Conservation (phyloP, 2,329 filamentous ascomycete species). For the Beauveria scarabaeidicola region DNA sequence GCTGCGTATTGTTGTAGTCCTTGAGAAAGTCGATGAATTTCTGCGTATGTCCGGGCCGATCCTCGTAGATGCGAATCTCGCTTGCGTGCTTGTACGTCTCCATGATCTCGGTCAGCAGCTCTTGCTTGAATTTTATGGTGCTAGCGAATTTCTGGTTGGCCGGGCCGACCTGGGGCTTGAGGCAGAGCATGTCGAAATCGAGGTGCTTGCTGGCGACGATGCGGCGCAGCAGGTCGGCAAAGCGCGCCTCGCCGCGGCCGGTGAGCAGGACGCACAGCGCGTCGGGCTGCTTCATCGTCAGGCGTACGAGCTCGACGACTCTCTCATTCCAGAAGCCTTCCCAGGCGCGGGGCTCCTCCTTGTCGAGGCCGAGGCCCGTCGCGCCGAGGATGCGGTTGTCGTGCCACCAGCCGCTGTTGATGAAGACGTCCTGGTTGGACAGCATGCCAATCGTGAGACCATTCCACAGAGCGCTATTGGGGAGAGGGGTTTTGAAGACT, state of each 20-base stretch:
- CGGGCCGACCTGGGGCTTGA: slow-evolving; percentile 81
- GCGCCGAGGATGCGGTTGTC: slow-evolving; percentile 77
- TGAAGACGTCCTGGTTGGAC: slow-evolving; percentile 65
- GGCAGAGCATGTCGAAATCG: slow-evolving; percentile 76
- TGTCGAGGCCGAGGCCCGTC: slow-evolving; percentile 73
- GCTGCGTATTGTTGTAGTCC: slow-evolving; percentile 59
- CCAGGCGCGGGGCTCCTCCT: slow-evolving; percentile 79
- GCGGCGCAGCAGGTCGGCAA: slow-evolving; percentile 69
- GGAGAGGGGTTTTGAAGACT: slow-evolving; percentile 88
- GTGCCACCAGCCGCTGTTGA: slow-evolving; percentile 95
- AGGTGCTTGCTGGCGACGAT: slow-evolving; percentile 72
- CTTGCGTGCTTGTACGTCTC: slow-evolving; percentile 76
- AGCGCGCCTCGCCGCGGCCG: slow-evolving; percentile 69
- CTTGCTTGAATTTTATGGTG: slow-evolving; percentile 90
- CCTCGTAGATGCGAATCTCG: slow-evolving; percentile 73
- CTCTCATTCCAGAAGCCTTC: slow-evolving; percentile 95
- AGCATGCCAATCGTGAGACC: slow-evolving; percentile 68
- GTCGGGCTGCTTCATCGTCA: slow-evolving; percentile 78
- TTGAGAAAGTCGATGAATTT: slow-evolving; percentile 79
- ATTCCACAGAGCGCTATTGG: slow-evolving; percentile 84
- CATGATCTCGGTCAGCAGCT: slow-evolving; percentile 70
- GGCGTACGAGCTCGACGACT: slow-evolving; percentile 68
- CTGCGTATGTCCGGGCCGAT: slow-evolving; percentile 60
- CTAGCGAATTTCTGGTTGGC: slow-evolving; percentile 67
- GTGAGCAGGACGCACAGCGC: slow-evolving; percentile 81